Conservation (phyloP, 163 green algal species). For the Prototheca wickerhamii region DNA sequence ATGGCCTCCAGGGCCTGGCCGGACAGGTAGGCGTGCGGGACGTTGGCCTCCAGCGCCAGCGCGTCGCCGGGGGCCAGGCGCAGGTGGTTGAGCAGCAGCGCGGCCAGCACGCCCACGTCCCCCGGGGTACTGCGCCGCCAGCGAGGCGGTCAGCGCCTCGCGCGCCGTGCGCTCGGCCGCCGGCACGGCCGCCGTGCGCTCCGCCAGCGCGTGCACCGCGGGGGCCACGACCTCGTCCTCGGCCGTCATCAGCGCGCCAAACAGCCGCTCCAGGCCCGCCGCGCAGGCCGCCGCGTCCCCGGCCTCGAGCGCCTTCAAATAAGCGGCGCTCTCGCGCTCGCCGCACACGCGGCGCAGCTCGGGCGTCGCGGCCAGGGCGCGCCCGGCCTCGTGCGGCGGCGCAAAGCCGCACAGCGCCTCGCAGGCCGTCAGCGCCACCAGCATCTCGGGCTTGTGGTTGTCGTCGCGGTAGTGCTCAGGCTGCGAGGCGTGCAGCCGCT, state of each 20-base stretch:
- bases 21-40: constrained; percentile 92
- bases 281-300: neutral
- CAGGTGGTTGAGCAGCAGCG: constrained; percentile 92
- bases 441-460: constrained; percentile 99
- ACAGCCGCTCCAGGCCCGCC: constrained; percentile 50
- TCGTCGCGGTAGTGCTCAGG: constrained; percentile 86
- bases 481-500: constrained; percentile 71
- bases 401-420: constrained; percentile 89
- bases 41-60: constrained; percentile 87
- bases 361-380: constrained; percentile 32
- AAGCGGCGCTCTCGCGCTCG: neutral
- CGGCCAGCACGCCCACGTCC: constrained; percentile 87
- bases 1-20: constrained; percentile 92
- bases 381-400: constrained; percentile 39
- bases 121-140: constrained; percentile 72
- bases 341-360: constrained; percentile 43
- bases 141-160: neutral
- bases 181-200: constrained; percentile 13
- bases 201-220: constrained; percentile 35
- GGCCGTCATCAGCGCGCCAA: constrained; percentile 70
- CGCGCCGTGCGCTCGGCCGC: neutral
- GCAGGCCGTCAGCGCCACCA: constrained; percentile 80
- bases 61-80: constrained; percentile 58
- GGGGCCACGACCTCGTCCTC: constrained; percentile 24
- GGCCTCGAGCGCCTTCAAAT: neutral